phyloP scores from a whole-genome alignment of 441 rosid genomes.

The Pelargonium citronellum region DNA sequence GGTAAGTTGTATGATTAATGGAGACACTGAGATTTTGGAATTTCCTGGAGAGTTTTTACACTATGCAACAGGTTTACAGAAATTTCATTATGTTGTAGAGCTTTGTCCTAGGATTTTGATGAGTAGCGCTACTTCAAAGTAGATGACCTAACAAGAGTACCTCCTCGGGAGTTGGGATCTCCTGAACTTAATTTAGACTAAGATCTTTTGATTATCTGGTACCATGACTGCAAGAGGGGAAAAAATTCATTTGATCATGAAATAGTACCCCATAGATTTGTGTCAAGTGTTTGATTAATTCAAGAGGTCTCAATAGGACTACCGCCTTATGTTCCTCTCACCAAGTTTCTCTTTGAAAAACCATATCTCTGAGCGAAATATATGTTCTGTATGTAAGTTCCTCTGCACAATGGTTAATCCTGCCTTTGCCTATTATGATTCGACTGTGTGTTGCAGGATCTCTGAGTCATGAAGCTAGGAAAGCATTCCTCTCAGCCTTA shows the following conservation, averaged over 20 bases:
- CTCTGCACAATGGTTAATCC: background rate
- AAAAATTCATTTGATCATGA: background rate
- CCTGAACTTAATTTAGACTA: background rate
- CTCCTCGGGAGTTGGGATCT: too few species aligned
- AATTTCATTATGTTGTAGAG: too few species aligned
- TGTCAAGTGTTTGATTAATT: background rate
- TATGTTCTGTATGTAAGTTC: background rate
- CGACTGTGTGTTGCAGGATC: constrained; percentile 40
- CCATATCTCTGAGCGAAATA: background rate
- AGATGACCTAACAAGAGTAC: too few species aligned
- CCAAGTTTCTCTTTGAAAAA: background rate
- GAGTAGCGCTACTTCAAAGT: too few species aligned
- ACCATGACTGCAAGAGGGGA: background rate
- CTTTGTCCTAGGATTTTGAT: too few species aligned
- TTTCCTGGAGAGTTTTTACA: too few species aligned
- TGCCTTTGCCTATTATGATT: constrained; percentile 14
- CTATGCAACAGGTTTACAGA: too few species aligned
- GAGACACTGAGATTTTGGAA: too few species aligned
- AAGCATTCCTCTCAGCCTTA: constrained; percentile 72
- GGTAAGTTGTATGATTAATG: too few species aligned
- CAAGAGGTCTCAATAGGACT: background rate
- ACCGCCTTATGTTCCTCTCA: background rate
- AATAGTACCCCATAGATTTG: background rate
- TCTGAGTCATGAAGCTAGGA: constrained; percentile 84
- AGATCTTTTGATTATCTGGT: background rate